Evolutionary conservation across 2,329 filamentous ascomycete species (phyloP).

Genomic region (Talaromyces sp.): DNA sequence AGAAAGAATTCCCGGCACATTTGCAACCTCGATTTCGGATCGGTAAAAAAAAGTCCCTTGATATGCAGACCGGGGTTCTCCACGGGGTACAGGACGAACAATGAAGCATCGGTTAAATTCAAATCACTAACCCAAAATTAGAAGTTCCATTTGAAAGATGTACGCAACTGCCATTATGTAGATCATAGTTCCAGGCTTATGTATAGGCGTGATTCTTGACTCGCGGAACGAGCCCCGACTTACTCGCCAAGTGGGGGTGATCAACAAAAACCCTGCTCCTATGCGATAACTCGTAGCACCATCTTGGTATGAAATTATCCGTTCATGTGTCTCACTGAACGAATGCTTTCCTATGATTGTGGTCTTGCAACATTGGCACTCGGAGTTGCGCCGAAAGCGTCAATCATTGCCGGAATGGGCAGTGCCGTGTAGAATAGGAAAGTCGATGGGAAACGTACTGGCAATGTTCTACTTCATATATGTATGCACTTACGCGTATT

Average conservation of each 20-base stretch:
- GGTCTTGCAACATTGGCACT: neutral
- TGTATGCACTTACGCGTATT: neutral
- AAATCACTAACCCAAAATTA: neutral
- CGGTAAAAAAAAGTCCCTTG: neutral
- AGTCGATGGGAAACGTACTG: neutral
- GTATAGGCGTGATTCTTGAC: neutral
- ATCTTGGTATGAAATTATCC: neutral
- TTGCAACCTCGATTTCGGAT: neutral
- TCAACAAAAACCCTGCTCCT: neutral
- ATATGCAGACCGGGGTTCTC: neutral
- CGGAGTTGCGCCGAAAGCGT: conserved; percentile 11
- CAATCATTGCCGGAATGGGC: conserved; percentile 4
- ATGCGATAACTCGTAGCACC: neutral
- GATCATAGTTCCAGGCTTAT: neutral
- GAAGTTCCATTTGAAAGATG: neutral
- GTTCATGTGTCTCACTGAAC: neutral
- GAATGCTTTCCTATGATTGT: neutral
- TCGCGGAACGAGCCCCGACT: neutral
- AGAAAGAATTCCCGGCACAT: neutral
- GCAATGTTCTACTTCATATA: neutral
- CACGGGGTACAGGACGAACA: neutral
- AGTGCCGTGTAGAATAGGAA: neutral
- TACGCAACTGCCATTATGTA: neutral
- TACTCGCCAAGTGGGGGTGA: neutral
- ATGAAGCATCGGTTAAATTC: conserved; percentile 2